A percentile compares a stretch with the other conserved stretches of the same genome.
phyloP scores from a whole-genome alignment of 352 stramenopile genomes.

The Peronospora farinosa region DNA sequence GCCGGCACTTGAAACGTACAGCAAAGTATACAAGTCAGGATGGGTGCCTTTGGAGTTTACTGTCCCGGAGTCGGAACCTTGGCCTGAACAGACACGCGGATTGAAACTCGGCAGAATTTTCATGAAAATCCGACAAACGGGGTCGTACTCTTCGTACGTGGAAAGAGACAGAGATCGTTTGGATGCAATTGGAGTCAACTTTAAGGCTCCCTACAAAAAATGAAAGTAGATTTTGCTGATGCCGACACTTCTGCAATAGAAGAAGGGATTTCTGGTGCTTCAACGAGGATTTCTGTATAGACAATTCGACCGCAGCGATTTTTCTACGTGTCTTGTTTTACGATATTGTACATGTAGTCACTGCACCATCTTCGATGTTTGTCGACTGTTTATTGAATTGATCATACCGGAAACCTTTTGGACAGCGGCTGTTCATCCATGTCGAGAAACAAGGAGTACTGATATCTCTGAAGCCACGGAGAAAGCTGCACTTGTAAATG shows the following conservation, averaged over 20 bases:
- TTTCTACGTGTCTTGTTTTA: not conserved
- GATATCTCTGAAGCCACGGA: no score
- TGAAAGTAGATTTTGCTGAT: not conserved
- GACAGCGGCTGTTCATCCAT: no score
- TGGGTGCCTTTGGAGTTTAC: conserved; percentile 33
- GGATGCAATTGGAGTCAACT: conserved; percentile 37
- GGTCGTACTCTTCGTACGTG: conserved; percentile 41
- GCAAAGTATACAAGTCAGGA: conserved; percentile 22
- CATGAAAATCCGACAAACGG: conserved; percentile 41
- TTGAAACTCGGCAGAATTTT: conserved; percentile 45
- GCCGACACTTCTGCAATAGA: not conserved
- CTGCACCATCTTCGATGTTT: no score
- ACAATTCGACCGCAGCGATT: not conserved
- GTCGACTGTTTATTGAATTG: no score
- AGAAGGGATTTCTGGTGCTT: not conserved
- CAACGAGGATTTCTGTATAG: not conserved
- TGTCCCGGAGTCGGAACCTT: conserved; percentile 30
- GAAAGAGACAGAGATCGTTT: conserved; percentile 39
- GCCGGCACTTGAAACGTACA: conserved; percentile 36
- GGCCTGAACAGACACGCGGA: conserved; percentile 33
- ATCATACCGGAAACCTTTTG: no score
- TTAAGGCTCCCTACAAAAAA: conserved; percentile 9
- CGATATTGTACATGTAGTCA: not conserved
- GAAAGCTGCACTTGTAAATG: no score
- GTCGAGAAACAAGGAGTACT: no score